Conservation (phyloP, 192 early-diverging fungal species). For the Coemansia sp. region DNA sequence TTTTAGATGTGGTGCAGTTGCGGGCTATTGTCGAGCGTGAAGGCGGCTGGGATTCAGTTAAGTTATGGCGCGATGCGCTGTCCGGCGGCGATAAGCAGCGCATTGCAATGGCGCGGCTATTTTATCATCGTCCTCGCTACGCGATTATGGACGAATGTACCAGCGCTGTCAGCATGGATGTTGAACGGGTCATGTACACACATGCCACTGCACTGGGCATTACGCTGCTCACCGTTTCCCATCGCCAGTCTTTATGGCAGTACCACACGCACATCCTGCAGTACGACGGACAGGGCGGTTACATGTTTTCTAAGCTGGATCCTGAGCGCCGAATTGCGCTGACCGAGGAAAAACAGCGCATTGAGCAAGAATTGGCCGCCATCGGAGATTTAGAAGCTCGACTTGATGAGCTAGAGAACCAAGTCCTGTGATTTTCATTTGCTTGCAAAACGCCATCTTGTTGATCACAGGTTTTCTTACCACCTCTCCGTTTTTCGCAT, state of each 20-base stretch:
- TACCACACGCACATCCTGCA: constrained; percentile 95
- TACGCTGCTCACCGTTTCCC: constrained; percentile 90
- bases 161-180: constrained; percentile 88
- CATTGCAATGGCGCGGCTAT: constrained; percentile 94
- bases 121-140: constrained; percentile 93
- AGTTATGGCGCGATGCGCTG: constrained; percentile 89
- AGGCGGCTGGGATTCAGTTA: constrained; percentile 86
- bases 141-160: constrained; percentile 97
- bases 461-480: background rate
- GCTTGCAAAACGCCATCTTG: background rate
- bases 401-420: constrained; percentile 30
- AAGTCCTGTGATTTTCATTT: constrained; percentile 9
- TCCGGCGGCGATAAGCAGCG: constrained; percentile 96
- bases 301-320: constrained; percentile 88
- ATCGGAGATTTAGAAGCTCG: constrained; percentile 44
- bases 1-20: constrained; percentile 84
- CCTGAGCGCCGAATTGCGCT: constrained; percentile 81
- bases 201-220: constrained; percentile 80
- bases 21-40: constrained; percentile 81
- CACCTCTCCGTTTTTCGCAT: background rate
- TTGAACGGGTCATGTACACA: constrained; percentile 90
- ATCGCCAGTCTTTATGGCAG: constrained; percentile 93
- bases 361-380: constrained; percentile 56
- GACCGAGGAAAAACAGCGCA: constrained; percentile 86
- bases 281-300: constrained; percentile 97